phyloP scores from a whole-genome alignment of 1,284 basidiomycete species.

The Peniophora sp. region DNA sequence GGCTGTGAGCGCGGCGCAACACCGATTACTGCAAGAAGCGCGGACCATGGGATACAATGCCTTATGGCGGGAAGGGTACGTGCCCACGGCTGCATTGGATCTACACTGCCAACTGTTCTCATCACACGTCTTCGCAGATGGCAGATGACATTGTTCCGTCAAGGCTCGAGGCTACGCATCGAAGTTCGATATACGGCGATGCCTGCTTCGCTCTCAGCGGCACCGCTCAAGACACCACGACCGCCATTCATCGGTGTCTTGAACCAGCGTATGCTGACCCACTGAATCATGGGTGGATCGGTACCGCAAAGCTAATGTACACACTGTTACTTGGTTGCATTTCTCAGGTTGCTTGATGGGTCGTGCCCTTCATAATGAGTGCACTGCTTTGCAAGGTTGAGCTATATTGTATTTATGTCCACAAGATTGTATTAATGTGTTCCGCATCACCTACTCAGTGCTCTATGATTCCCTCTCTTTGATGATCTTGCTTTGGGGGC shows the following conservation, averaged over 20 bases:
- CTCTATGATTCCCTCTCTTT: constrained; percentile 20
- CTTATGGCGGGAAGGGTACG: constrained; percentile 61
- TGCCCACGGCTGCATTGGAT: constrained; percentile 8
- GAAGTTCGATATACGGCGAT: constrained; percentile 63
- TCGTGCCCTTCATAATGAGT: neutral
- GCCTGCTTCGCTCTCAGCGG: constrained; percentile 47
- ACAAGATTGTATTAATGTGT: neutral
- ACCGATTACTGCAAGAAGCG: constrained; percentile 52
- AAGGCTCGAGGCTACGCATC: constrained; percentile 50
- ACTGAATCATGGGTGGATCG: neutral
- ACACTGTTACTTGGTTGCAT: neutral
- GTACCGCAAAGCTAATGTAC: neutral
- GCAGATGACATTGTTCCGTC: constrained; percentile 57
- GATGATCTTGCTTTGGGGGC: constrained; percentile 55
- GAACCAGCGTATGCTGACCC: constrained; percentile 12
- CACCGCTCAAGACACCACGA: constrained; percentile 31
- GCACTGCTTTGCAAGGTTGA: neutral
- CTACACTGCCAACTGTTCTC: neutral
- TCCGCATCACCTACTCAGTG: neutral
- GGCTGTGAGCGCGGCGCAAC: constrained; percentile 54
- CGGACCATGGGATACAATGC: constrained; percentile 52
- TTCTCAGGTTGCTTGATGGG: neutral
- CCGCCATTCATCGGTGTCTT: constrained; percentile 67
- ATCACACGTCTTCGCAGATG: constrained; percentile 39
- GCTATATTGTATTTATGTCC: too few relatives aligned